These are phyloP conservation scores for Thalia dealbata DNA, from an alignment of 176 grass and related monocot species.

Conservation along the genomic window DNA sequence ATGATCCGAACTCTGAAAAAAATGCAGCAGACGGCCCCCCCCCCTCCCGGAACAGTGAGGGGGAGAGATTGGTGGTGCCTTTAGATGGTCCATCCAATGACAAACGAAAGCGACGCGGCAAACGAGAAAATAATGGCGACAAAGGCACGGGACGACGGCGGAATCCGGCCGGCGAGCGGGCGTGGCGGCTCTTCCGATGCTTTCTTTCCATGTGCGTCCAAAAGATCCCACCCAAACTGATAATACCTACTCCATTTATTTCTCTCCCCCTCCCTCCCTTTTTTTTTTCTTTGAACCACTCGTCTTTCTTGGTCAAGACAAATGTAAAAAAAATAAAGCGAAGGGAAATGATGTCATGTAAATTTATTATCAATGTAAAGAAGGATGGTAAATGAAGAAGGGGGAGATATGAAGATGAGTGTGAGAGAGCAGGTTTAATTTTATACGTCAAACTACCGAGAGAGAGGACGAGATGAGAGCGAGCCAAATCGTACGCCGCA, in stretches of 20 bases:
- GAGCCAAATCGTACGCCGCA: slow-evolving; percentile 8
- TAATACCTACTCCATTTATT: background rate
- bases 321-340: background rate
- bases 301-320: background rate
- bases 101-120: background rate
- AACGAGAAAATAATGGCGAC: background rate
- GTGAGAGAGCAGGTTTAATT: background rate
- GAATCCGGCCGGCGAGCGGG: background rate
- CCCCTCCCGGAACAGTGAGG: no score
- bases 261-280: background rate
- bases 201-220: background rate
- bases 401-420: background rate
- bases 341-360: background rate
- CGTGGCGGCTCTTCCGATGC: background rate
- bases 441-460: slow-evolving; percentile 1
- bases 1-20: no score
- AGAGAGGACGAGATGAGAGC: background rate
- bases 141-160: background rate
- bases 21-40: no score
- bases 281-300: background rate
- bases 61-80: background rate
- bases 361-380: background rate
- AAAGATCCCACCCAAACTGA: background rate
- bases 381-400: no score
- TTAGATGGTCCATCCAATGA: background rate